Evolutionary conservation across 805 yeast genomes (phyloP).

Genomic region (Wickerhamomyces tratensis): DNA sequence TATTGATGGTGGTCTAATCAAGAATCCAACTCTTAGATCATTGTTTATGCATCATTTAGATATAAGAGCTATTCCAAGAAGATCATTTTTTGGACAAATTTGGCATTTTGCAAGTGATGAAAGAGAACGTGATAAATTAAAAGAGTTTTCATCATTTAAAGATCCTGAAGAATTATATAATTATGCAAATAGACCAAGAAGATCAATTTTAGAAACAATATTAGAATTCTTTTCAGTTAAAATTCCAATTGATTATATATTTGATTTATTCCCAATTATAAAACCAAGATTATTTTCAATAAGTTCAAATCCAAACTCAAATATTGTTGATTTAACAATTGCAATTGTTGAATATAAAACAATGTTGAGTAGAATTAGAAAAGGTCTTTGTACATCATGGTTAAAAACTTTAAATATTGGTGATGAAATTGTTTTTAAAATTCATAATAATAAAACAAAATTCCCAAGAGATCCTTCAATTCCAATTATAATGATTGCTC

Average conservation of each 20-base stretch:
- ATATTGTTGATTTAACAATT: conserved; percentile 53
- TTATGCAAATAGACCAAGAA: conserved; percentile 87
- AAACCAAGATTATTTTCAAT: conserved; percentile 82
- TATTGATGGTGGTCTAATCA: conserved; percentile 53
- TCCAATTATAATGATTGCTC: conserved; percentile 70
- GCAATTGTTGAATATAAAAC: conserved; percentile 88
- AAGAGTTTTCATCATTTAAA: conserved; percentile 62
- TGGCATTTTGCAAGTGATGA: conserved; percentile 72
- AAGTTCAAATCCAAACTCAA: conserved; percentile 47
- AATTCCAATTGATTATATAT: conserved; percentile 66
- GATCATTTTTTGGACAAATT: conserved; percentile 66
- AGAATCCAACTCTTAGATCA: conserved; percentile 57
- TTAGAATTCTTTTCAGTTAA: conserved; percentile 69
- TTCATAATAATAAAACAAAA: conserved; percentile 36
- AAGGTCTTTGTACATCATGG: conserved; percentile 81
- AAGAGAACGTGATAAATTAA: conserved; percentile 65
- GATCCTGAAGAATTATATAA: conserved; percentile 78
- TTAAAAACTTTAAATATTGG: conserved; percentile 38
- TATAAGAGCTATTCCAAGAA: conserved; percentile 69
- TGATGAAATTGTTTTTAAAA: conserved; percentile 41
- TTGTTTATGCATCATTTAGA: conserved; percentile 76
- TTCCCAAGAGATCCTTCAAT: conserved; percentile 20
- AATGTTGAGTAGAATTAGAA: conserved; percentile 60
- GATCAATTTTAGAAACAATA: conserved; percentile 78
- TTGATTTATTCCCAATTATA: conserved; percentile 71